Evolutionary conservation across 2,329 filamentous ascomycete species (phyloP).

Genomic region (Clonostachys byssicola): DNA sequence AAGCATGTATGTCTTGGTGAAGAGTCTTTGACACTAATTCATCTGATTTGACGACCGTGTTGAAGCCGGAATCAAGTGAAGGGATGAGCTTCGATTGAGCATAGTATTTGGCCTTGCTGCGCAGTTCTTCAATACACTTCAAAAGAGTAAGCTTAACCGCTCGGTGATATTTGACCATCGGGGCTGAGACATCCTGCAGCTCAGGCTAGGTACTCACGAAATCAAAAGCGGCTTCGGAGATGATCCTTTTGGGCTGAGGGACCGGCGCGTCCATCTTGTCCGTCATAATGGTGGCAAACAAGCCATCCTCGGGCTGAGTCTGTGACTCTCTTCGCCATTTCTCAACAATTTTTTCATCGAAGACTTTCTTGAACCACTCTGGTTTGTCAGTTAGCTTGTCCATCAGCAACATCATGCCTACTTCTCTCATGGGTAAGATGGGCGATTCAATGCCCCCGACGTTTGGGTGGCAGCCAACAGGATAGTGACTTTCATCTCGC

Average conservation of each 20-base stretch:
- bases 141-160: neutral
- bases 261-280: neutral
- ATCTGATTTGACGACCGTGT: neutral
- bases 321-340: conserved; percentile 11
- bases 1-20: conserved; percentile 2
- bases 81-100: neutral
- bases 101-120: neutral
- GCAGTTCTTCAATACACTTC: conserved; percentile 1
- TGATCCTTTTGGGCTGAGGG: too few species aligned
- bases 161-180: too few species aligned
- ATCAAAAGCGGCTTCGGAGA: too few species aligned
- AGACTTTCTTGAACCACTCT: conserved; percentile 11
- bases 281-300: neutral
- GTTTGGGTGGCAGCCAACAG: too few species aligned
- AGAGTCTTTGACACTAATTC: conserved; percentile 2
- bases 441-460: too few species aligned
- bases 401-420: conserved; percentile 13
- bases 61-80: neutral
- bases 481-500: too few species aligned
- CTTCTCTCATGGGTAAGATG: conserved; percentile 2
- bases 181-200: too few species aligned
- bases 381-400: conserved; percentile 12
- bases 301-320: neutral
- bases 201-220: too few species aligned
- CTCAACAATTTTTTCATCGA: conserved; percentile 7